Evolutionary conservation across 768 basidiomycete species (phyloP).

Genomic region (Floccularia luteovirens): DNA sequence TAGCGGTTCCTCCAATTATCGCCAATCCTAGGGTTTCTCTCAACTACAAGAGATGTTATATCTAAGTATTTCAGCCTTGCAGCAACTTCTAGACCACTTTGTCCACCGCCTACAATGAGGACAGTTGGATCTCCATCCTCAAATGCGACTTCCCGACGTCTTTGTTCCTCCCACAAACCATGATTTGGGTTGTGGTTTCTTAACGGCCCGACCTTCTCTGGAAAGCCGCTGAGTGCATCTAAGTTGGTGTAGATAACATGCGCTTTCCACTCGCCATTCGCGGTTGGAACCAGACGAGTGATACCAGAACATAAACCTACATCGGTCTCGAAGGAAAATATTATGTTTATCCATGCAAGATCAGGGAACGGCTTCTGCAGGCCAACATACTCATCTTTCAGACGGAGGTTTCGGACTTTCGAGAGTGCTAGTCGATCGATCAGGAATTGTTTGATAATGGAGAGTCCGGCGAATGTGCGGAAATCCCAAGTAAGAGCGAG

Average conservation of each 20-base stretch:
- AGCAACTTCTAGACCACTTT: conserved; percentile 53
- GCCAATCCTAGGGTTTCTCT: conserved; percentile 45
- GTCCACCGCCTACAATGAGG: conserved; percentile 51
- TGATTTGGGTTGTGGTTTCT: conserved; percentile 32
- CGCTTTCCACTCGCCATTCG: conserved; percentile 37
- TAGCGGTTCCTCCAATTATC: conserved; percentile 62
- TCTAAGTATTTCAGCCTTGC: conserved; percentile 52
- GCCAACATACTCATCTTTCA: background rate
- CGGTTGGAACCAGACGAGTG: conserved; percentile 40
- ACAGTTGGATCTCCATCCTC: conserved; percentile 40
- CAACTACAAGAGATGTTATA: conserved; percentile 46
- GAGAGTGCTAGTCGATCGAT: conserved; percentile 20
- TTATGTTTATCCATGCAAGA: conserved; percentile 36
- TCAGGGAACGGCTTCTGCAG: conserved; percentile 24
- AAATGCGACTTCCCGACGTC: conserved; percentile 28
- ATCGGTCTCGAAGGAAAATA: conserved; percentile 41
- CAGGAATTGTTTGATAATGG: conserved; percentile 26
- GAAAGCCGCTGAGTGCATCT: conserved; percentile 33
- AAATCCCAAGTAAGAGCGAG: conserved; percentile 44
- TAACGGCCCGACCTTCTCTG: conserved; percentile 32
- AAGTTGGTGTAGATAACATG: conserved; percentile 45
- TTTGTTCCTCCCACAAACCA: conserved; percentile 37
- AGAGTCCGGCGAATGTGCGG: conserved; percentile 29
- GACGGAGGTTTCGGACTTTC: conserved; percentile 10
- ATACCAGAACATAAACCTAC: conserved; percentile 37